Evolutionary conservation across 179 eudicot species (phyloP).

Genomic region (Vitellaria paradoxa): DNA sequence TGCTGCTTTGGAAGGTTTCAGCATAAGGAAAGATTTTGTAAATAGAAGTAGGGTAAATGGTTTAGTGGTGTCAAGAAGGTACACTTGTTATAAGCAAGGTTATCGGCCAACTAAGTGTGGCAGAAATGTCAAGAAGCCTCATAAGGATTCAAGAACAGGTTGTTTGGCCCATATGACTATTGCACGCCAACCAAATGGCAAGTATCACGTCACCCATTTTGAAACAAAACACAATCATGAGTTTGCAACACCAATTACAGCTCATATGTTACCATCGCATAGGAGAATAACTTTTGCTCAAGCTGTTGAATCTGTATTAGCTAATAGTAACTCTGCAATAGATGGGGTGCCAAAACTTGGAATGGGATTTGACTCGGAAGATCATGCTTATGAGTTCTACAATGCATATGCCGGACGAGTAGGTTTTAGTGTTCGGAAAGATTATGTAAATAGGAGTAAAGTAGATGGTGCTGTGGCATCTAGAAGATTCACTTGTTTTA

Average conservation of each 20-base stretch:
- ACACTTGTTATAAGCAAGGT: conserved; percentile 25
- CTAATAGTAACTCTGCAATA: background rate
- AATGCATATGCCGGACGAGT: conserved; percentile 30
- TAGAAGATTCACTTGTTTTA: conserved; percentile 39
- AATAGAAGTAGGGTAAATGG: conserved; percentile 23
- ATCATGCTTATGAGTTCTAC: conserved; percentile 35
- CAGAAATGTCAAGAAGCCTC: conserved; percentile 18
- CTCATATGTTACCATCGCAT: conserved; percentile 13
- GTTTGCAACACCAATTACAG: conserved; percentile 19
- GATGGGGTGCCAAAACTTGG: conserved; percentile 29
- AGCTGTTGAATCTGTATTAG: conserved; percentile 21
- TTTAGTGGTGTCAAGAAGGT: conserved; percentile 20
- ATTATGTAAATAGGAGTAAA: conserved; percentile 40
- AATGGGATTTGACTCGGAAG: conserved; percentile 35
- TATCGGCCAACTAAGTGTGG: conserved; percentile 14
- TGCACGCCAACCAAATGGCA: conserved; percentile 22
- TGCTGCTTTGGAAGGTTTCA: conserved; percentile 23
- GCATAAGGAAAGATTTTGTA: conserved; percentile 27
- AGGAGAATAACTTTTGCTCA: conserved; percentile 23
- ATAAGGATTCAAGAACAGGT: conserved; percentile 25
- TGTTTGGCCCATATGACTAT: conserved; percentile 30
- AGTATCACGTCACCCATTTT: conserved; percentile 20
- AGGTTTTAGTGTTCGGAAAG: conserved; percentile 37
- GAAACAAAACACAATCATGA: conserved; percentile 20
- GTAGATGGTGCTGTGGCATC: conserved; percentile 40